A percentile compares a stretch with the other conserved stretches of the same genome.
These are phyloP conservation scores for Parasarocladium wereldwijsianum DNA, from an alignment of 2,329 filamentous ascomycete species.

Conservation along the genomic window DNA sequence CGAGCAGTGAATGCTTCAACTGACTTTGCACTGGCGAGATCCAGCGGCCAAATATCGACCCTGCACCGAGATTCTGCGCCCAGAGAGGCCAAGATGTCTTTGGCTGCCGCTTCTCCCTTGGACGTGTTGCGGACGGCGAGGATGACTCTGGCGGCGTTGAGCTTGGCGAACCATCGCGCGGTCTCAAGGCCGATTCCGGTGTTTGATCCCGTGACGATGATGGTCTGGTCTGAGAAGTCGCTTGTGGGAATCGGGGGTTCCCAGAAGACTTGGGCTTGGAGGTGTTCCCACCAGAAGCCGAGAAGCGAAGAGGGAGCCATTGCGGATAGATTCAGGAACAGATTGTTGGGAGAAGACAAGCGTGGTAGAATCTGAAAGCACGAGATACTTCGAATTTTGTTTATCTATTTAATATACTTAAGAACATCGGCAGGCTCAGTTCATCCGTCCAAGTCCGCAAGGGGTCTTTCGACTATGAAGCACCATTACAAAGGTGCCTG, in stretches of 20 bases:
- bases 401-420: too few relatives aligned
- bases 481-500: too few relatives aligned
- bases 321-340: too few relatives aligned
- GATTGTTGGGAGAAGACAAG: too few relatives aligned
- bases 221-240: constrained; percentile 14
- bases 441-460: too few relatives aligned
- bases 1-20: constrained; percentile 25
- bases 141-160: constrained; percentile 19
- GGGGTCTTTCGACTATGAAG: too few relatives aligned
- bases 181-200: constrained; percentile 21
- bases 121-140: constrained; percentile 17
- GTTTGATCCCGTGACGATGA: constrained; percentile 23
- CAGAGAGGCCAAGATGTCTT: constrained; percentile 14
- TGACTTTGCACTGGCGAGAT: constrained; percentile 25
- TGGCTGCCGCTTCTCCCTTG: constrained; percentile 17
- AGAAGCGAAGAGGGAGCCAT: background rate
- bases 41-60: constrained; percentile 26
- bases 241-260: constrained; percentile 7
- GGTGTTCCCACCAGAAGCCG: background rate
- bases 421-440: too few relatives aligned
- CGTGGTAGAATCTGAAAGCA: too few relatives aligned
- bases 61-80: constrained; percentile 7
- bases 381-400: too few relatives aligned
- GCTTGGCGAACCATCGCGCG: constrained; percentile 17
- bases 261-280: background rate